Conservation (phyloP, 345 rosid genomes). For the Microcos paniculata region DNA sequence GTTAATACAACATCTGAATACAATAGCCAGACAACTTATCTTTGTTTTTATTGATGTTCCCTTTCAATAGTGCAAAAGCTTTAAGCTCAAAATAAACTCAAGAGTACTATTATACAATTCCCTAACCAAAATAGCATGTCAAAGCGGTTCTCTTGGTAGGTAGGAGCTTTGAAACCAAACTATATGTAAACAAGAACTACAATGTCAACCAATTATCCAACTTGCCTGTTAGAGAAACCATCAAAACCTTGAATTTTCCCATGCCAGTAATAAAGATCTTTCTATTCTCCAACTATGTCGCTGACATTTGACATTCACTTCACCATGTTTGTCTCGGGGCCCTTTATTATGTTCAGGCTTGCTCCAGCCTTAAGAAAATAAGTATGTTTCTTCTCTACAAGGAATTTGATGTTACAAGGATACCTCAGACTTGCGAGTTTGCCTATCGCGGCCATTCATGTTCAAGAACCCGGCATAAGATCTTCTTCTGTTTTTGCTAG, state of each 20-base stretch:
- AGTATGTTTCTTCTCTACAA: not conserved
- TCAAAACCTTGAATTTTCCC: not conserved
- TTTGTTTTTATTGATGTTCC: not conserved
- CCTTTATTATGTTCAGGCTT: not conserved
- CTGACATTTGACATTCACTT: not conserved
- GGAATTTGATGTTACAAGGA: conserved; percentile 27
- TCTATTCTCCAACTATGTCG: conserved; percentile 2
- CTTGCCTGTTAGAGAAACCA: not conserved
- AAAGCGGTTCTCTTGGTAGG: not conserved
- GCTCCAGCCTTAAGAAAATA: not conserved
- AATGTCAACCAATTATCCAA: not conserved
- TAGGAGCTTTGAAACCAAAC: conserved; percentile 8
- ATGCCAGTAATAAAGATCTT: not conserved
- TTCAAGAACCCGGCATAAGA: conserved; percentile 47
- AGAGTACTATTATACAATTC: not conserved
- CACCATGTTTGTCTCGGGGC: not conserved
- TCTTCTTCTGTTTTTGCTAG: conserved; percentile 64
- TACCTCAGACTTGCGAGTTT: conserved; percentile 40
- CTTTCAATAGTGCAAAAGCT: not conserved
- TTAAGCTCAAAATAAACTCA: not conserved
- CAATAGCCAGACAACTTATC: not conserved
- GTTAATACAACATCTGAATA: not conserved
- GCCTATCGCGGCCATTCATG: conserved; percentile 46
- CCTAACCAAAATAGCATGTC: not conserved
- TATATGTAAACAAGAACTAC: not conserved